These are phyloP conservation scores for Pinus tabuliformis DNA, from an alignment of 75 land plant genomes.

Conservation along the genomic window DNA sequence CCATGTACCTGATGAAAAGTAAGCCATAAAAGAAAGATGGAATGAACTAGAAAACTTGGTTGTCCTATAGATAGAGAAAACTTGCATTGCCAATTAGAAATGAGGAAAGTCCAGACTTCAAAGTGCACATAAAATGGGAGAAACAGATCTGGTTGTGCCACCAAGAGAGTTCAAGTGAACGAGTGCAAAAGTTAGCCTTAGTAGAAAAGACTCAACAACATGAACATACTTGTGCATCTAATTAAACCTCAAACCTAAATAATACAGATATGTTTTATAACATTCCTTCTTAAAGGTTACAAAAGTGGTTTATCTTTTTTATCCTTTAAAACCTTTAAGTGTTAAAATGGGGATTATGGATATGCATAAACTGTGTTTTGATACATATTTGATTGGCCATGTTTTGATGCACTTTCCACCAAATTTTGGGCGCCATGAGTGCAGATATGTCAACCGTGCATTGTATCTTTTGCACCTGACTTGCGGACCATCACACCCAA, in stretches of 20 bases:
- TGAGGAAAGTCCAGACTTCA: too few species aligned
- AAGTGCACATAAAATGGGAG: neutral
- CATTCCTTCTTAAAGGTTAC: neutral
- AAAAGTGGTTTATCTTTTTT: neutral
- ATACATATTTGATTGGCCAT: neutral
- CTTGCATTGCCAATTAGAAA: neutral
- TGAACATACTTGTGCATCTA: neutral
- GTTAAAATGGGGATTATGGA: neutral
- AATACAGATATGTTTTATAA: neutral
- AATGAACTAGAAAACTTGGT: neutral
- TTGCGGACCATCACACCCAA: slow-evolving; percentile 93
- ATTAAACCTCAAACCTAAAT: neutral
- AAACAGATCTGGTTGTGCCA: neutral
- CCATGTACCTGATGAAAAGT: neutral
- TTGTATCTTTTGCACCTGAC: slow-evolving; percentile 79
- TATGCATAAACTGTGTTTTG: neutral
- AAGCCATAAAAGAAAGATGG: neutral
- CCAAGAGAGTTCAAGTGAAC: neutral
- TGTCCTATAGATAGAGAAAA: neutral
- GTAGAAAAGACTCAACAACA: neutral
- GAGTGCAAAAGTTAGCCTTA: neutral
- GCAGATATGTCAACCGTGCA: slow-evolving; percentile 92
- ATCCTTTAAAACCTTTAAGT: neutral
- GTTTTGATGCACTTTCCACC: neutral
- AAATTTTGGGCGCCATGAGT: neutral